Evolutionary conservation across 2,329 filamentous ascomycete genomes (phyloP).

Genomic region (Diaporthe batatas): DNA sequence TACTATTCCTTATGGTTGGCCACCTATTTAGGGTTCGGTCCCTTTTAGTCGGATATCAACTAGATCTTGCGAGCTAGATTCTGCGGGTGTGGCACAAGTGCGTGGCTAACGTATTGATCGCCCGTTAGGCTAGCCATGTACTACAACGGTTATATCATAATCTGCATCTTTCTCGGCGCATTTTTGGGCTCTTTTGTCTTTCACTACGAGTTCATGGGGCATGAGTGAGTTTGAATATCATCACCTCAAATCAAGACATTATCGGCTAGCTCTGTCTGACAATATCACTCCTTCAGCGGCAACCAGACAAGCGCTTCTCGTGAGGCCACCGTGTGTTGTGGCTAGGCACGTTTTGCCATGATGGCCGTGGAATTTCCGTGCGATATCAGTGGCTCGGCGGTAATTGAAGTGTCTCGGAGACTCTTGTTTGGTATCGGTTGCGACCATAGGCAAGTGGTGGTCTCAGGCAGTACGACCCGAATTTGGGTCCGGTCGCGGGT

Average conservation of each 20-base stretch:
- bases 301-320: slow-evolving; percentile 24
- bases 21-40: background rate
- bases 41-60: background rate
- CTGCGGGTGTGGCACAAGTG: background rate
- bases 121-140: slow-evolving; percentile 22
- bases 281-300: background rate
- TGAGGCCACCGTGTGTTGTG: slow-evolving; percentile 18
- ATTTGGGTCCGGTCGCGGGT: background rate
- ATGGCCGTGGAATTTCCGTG: rapidly evolving
- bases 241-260: no score
- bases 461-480: no score
- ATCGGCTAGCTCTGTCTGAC: background rate
- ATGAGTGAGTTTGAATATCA: background rate
- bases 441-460: no score
- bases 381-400: background rate
- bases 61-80: background rate
- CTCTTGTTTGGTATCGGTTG: background rate
- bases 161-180: slow-evolving; percentile 71
- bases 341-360: background rate
- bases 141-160: slow-evolving; percentile 65
- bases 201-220: slow-evolving; percentile 38
- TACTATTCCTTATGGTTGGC: background rate
- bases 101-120: background rate
- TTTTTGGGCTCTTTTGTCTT: slow-evolving; percentile 70
- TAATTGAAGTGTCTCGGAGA: no score